These are phyloP conservation scores for Halophytophthora batemanensis DNA, from an alignment of 352 stramenopile species.

Conservation along the genomic window DNA sequence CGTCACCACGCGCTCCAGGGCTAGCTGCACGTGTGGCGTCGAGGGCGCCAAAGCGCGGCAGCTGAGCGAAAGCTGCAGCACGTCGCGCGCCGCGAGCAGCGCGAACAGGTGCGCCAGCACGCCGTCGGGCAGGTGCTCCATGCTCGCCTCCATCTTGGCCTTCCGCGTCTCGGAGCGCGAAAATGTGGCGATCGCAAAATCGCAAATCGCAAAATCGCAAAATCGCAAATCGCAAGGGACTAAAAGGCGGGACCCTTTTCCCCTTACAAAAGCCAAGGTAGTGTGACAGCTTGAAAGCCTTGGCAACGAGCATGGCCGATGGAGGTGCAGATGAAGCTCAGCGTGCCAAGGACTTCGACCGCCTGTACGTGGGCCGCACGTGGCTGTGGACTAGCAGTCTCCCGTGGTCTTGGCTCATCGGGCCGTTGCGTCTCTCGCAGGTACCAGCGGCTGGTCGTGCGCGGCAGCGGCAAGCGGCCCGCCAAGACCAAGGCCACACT, in stretches of 20 bases:
- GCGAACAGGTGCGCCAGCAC: constrained; percentile 60
- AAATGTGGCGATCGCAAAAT: too few species aligned
- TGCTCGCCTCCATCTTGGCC: constrained; percentile 18
- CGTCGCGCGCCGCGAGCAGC: constrained; percentile 55
- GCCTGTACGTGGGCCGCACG: constrained; percentile 15
- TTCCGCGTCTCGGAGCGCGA: too few species aligned
- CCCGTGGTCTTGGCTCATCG: not conserved
- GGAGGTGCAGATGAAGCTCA: constrained; percentile 9
- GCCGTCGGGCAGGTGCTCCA: constrained; percentile 58
- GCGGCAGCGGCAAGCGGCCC: not conserved
- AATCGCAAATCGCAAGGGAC: too few species aligned
- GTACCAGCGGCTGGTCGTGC: constrained; percentile 35
- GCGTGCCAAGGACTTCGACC: constrained; percentile 26
- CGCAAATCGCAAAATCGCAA: too few species aligned
- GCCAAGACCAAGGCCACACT: not conserved
- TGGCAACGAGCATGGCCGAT: constrained; percentile 2
- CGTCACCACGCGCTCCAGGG: constrained; percentile 58
- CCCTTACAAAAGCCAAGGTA: too few species aligned
- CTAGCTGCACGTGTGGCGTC: constrained; percentile 38
- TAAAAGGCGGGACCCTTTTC: too few species aligned
- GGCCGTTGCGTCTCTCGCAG: constrained; percentile 4
- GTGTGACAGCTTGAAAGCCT: too few species aligned
- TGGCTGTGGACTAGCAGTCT: too few species aligned
- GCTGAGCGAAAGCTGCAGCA: constrained; percentile 41
- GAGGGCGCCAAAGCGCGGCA: constrained; percentile 39